Evolutionary conservation across 2,329 filamentous ascomycete genomes (phyloP).

Genomic region (Penicillium sp.): DNA sequence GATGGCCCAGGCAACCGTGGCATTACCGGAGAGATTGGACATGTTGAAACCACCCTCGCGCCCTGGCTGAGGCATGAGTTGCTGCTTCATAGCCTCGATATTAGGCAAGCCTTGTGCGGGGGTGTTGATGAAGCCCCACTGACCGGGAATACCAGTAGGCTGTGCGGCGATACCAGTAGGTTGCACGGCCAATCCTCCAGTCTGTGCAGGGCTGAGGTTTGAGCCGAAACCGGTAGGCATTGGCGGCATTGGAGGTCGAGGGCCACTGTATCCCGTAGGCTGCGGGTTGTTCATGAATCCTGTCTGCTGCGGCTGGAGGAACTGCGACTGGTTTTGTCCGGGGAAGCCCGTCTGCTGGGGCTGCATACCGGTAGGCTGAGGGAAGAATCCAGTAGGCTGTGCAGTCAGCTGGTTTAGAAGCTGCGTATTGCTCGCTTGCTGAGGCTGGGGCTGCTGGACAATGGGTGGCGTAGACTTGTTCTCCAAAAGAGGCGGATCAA

Average conservation of each 20-base stretch:
- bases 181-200: constrained; percentile 77
- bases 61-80: constrained; percentile 96
- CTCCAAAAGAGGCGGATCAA: constrained; percentile 54
- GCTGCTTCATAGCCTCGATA: constrained; percentile 83
- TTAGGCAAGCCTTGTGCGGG: constrained; percentile 86
- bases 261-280: constrained; percentile 73
- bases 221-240: constrained; percentile 73
- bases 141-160: constrained; percentile 84
- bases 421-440: constrained; percentile 66
- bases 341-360: constrained; percentile 49
- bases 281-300: constrained; percentile 69
- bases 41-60: constrained; percentile 83
- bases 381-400: constrained; percentile 48
- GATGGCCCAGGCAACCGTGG: constrained; percentile 95
- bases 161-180: constrained; percentile 88
- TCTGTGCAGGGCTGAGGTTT: constrained; percentile 56
- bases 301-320: constrained; percentile 64
- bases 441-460: constrained; percentile 62
- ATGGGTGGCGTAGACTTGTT: constrained; percentile 49
- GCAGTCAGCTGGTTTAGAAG: constrained; percentile 55
- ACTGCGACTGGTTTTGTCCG: constrained; percentile 46
- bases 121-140: constrained; percentile 98
- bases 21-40: constrained; percentile 82
- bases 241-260: constrained; percentile 70
- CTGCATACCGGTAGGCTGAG: constrained; percentile 66